Evolutionary conservation across 2,329 filamentous ascomycete genomes (phyloP).

Genomic region (Colletotrichum liaoningense): DNA sequence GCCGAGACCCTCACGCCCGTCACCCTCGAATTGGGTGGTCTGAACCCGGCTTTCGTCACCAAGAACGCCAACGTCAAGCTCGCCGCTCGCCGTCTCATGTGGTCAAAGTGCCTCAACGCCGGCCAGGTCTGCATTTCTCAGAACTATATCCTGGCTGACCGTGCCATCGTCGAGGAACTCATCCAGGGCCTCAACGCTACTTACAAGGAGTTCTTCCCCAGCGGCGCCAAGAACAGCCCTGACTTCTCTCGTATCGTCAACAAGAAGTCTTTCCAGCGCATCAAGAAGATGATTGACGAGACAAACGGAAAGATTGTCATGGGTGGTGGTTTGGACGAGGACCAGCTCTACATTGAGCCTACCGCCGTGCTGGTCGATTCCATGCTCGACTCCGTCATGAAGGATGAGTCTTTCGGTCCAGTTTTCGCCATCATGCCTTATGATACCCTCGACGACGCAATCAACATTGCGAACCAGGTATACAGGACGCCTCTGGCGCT

Average conservation of each 20-base stretch:
- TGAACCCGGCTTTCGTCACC: constrained; percentile 92
- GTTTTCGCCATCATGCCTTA: constrained; percentile 85
- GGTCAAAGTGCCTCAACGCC: constrained; percentile 88
- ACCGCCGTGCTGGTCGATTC: constrained; percentile 89
- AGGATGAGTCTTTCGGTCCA: constrained; percentile 96
- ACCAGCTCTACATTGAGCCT: constrained; percentile 86
- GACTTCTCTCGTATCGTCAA: constrained; percentile 89
- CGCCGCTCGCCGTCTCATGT: constrained; percentile 86
- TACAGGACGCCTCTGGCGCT: constrained; percentile 86
- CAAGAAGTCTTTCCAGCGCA: constrained; percentile 78
- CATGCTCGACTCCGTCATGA: constrained; percentile 76
- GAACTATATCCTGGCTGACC: constrained; percentile 91
- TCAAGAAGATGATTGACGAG: constrained; percentile 92
- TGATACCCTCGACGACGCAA: constrained; percentile 85
- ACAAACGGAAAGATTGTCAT: constrained; percentile 86
- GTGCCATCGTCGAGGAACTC: constrained; percentile 76
- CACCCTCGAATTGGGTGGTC: constrained; percentile 88
- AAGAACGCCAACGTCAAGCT: constrained; percentile 83
- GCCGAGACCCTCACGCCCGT: constrained; percentile 90
- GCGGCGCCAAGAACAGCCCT: constrained; percentile 80
- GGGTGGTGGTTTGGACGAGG: constrained; percentile 85
- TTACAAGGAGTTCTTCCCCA: constrained; percentile 83
- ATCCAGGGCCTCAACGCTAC: constrained; percentile 79
- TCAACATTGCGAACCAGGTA: constrained; percentile 82
- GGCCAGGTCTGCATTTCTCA: constrained; percentile 94